These are phyloP conservation scores for Hymenoscyphus fructigenus DNA, from an alignment of 2,329 filamentous ascomycete species.

Conservation along the genomic window DNA sequence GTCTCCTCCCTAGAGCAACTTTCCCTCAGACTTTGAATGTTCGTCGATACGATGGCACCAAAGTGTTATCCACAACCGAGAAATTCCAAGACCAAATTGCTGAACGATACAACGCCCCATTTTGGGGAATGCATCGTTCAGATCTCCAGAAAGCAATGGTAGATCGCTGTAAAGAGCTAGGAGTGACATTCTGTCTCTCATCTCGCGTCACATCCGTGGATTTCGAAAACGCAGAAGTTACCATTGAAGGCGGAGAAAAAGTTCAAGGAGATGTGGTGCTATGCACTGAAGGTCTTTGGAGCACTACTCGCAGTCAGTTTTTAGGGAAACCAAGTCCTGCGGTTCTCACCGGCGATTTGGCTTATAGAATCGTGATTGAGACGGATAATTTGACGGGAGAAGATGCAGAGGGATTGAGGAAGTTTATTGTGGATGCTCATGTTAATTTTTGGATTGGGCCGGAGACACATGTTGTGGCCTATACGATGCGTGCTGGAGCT, in stretches of 20 bases:
- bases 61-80: constrained; percentile 31
- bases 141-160: constrained; percentile 48
- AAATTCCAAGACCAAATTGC: constrained; percentile 31
- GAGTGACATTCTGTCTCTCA: constrained; percentile 41
- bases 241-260: constrained; percentile 29
- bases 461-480: constrained; percentile 59
- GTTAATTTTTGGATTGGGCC: constrained; percentile 66
- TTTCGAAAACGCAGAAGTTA: constrained; percentile 25
- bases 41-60: constrained; percentile 50
- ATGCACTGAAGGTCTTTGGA: constrained; percentile 65
- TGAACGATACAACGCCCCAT: constrained; percentile 31
- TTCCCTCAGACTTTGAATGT: constrained; percentile 50
- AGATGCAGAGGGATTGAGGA: constrained; percentile 44
- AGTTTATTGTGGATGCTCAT: constrained; percentile 52
- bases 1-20: constrained; percentile 31
- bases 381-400: constrained; percentile 52
- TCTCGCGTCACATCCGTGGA: constrained; percentile 37
- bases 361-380: constrained; percentile 60
- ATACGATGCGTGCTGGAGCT: constrained; percentile 56
- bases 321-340: constrained; percentile 49
- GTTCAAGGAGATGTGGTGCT: constrained; percentile 56
- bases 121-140: constrained; percentile 49
- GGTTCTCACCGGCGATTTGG: constrained; percentile 61
- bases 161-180: constrained; percentile 40
- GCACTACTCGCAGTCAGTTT: constrained; percentile 51